A percentile compares a stretch with the other conserved stretches of the same genome.
These are phyloP conservation scores for Spiromastix sp. DNA, from an alignment of 2,329 filamentous ascomycete genomes.

Conservation along the genomic window DNA sequence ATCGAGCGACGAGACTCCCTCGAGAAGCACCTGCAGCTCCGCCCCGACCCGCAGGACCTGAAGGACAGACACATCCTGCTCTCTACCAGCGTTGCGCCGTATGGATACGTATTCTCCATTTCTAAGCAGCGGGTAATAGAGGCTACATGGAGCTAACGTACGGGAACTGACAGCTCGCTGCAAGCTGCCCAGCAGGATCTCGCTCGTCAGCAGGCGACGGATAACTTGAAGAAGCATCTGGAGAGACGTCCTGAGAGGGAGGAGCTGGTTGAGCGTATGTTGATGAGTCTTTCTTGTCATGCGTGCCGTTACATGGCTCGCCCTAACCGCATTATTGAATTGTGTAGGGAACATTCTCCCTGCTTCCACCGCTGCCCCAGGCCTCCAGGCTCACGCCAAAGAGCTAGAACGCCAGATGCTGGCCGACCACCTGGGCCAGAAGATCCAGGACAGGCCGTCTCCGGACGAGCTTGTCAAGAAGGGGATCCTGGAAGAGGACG, in stretches of 20 bases:
- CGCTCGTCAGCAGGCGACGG: conserved; percentile 52
- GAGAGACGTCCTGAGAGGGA: conserved; percentile 57
- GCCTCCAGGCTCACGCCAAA: conserved; percentile 67
- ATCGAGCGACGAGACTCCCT: conserved; percentile 54
- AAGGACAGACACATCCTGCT: conserved; percentile 60
- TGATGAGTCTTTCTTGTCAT: no score
- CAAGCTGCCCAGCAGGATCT: conserved; percentile 54
- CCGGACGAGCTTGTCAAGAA: conserved; percentile 68
- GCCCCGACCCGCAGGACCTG: conserved; percentile 55
- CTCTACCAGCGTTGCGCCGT: conserved; percentile 58
- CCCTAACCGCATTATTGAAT: no score
- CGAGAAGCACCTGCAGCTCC: conserved; percentile 60
- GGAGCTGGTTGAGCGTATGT: conserved; percentile 67
- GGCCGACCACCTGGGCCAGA: conserved; percentile 76
- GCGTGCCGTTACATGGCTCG: no score
- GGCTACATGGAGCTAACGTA: no score
- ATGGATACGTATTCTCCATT: no score
- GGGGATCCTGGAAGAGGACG: conserved; percentile 64
- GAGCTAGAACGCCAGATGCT: conserved; percentile 85
- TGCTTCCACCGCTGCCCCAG: conserved; percentile 64
- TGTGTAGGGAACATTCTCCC: conserved; percentile 73
- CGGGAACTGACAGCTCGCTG: conserved; percentile 23
- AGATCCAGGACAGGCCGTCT: conserved; percentile 65
- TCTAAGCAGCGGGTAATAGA: no score
- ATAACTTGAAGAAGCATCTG: conserved; percentile 55